phyloP scores from a whole-genome alignment of 345 rosid genomes.

The Lepidium sativum region DNA sequence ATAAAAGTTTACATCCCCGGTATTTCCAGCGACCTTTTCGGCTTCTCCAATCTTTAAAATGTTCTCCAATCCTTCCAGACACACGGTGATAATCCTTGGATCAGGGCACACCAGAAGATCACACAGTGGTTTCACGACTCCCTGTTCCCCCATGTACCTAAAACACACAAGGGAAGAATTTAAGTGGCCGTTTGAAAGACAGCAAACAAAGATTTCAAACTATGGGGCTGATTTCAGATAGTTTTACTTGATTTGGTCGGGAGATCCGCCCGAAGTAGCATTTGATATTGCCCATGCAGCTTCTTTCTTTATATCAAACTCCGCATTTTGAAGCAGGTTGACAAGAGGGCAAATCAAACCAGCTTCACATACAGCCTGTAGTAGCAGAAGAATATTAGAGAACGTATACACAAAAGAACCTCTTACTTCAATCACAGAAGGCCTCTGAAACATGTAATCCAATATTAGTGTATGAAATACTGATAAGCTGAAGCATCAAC shows the following conservation, averaged over 20 bases:
- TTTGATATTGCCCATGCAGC: constrained; percentile 90
- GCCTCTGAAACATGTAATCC: background rate
- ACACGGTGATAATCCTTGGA: constrained; percentile 72
- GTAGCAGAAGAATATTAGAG: background rate
- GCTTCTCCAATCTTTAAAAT: constrained; percentile 73
- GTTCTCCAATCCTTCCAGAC: constrained; percentile 78
- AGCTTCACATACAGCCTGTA: constrained; percentile 65
- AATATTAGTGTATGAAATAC: background rate
- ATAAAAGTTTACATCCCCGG: constrained; percentile 50
- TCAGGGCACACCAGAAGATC: constrained; percentile 78
- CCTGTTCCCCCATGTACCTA: constrained; percentile 60
- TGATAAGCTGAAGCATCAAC: background rate
- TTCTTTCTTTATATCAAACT: constrained; percentile 84
- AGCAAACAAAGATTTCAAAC: background rate
- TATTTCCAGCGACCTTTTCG: constrained; percentile 47
- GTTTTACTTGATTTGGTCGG: constrained; percentile 64
- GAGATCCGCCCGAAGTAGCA: constrained; percentile 71
- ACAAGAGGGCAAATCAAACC: constrained; percentile 54
- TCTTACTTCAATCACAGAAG: background rate
- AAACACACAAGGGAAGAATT: background rate
- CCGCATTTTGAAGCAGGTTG: constrained; percentile 62
- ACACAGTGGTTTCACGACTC: constrained; percentile 73
- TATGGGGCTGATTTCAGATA: background rate
- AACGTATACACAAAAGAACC: background rate
- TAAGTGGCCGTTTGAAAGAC: background rate